A percentile compares a stretch with the other conserved stretches of the same genome.
These are phyloP conservation scores for Mycotypha africana DNA, from an alignment of 371 early-diverging fungal genomes.

Conservation along the genomic window DNA sequence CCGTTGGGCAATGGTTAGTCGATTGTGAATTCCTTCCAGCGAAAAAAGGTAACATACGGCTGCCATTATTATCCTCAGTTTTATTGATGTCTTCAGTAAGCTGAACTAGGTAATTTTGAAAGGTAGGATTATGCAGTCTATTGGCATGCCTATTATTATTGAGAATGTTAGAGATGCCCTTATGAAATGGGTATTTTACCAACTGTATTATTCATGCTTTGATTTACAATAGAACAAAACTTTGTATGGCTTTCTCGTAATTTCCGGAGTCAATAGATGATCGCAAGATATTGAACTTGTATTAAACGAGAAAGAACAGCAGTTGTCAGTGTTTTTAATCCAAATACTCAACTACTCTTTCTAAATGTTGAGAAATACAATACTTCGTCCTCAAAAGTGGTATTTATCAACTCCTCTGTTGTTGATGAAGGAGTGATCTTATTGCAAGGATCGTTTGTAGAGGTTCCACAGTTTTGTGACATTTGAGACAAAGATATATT, in stretches of 20 bases:
- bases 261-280: conserved; percentile 9
- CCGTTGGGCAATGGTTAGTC: no score
- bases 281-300: conserved; percentile 4
- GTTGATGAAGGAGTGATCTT: no score
- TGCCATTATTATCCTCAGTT: conserved; percentile 30
- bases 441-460: no score
- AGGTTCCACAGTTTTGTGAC: no score
- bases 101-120: conserved; percentile 31
- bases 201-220: no score
- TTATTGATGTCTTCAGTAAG: conserved; percentile 35
- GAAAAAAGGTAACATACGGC: no score
- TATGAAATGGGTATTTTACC: no score
- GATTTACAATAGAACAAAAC: conserved; percentile 20
- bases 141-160: conserved; percentile 38
- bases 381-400: conserved; percentile 12
- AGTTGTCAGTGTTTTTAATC: neutral
- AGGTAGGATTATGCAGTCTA: conserved; percentile 20
- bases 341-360: neutral
- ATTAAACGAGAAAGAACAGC: neutral
- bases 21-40: no score
- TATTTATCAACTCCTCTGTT: neutral
- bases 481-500: no score
- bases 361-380: no score
- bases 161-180: no score
- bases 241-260: conserved; percentile 19